Percentiles rank a stretch among this genome's conserved stretches.
These are phyloP conservation scores for Penicillium cosmopolitanum DNA, from an alignment of 495 filamentous ascomycete genomes.

Conservation along the genomic window DNA sequence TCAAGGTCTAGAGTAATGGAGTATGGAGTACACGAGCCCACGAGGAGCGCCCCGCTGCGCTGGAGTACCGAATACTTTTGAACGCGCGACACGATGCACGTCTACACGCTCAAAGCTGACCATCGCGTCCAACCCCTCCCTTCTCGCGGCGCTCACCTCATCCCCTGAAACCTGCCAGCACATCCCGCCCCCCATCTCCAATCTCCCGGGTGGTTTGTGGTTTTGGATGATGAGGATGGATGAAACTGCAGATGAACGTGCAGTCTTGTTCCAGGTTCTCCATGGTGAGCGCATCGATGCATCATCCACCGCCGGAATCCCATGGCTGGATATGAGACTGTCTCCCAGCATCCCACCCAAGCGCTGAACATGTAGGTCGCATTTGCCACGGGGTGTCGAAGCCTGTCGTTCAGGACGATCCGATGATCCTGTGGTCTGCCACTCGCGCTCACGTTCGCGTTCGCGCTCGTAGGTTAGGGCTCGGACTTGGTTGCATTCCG, in stretches of 20 bases:
- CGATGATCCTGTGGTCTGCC: background rate
- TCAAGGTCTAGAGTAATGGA: background rate
- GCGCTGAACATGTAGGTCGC: conserved; percentile 2
- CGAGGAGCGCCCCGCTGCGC: background rate
- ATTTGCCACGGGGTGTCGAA: conserved; percentile 7
- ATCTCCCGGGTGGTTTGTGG: background rate
- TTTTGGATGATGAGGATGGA: background rate
- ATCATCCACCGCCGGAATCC: too few species aligned
- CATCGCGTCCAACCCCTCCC: conserved; percentile 6
- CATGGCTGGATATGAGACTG: conserved; percentile 3
- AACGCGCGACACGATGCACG: conserved; percentile 19
- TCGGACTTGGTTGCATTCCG: background rate
- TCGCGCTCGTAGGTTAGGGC: background rate
- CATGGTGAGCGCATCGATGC: too few species aligned
- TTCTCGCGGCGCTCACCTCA: background rate
- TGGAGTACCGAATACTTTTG: conserved; percentile 12
- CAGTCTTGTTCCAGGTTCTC: background rate
- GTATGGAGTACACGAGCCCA: background rate
- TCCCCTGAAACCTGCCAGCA: conserved; percentile 4
- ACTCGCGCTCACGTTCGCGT: background rate
- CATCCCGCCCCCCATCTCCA: conserved; percentile 1
- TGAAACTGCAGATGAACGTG: conserved; percentile 2
- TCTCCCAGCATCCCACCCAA: conserved; percentile 8
- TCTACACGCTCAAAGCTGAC: background rate
- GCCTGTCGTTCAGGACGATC: conserved; percentile 6